Evolutionary conservation across 257 asterid species (phyloP).

Genomic region (Marsdenia floribunda): DNA sequence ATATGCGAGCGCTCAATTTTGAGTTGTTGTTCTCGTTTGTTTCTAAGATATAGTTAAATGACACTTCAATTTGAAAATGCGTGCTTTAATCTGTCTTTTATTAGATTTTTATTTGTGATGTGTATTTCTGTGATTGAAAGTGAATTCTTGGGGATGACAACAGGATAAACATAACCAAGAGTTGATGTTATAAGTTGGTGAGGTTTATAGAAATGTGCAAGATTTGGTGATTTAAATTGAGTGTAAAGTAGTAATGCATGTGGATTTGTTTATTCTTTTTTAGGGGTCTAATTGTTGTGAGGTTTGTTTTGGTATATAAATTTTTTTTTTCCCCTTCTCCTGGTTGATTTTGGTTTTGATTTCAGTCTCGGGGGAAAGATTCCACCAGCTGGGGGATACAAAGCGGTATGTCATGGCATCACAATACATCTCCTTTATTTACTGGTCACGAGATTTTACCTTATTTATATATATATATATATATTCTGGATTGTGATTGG

Average conservation of each 20-base stretch:
- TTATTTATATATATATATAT: not conserved
- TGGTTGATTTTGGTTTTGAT: slow-evolving; percentile 1
- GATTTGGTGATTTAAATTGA: not conserved
- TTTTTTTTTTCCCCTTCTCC: not conserved
- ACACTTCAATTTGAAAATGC: not conserved
- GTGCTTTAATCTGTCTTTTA: not conserved
- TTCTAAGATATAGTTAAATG: not conserved
- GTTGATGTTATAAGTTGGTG: not conserved
- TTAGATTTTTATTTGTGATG: not conserved
- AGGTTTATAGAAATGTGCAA: not conserved
- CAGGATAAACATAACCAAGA: not conserved
- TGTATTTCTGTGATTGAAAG: not conserved
- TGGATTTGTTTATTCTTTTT: not conserved
- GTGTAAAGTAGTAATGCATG: not conserved
- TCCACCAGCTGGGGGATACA: slow-evolving; percentile 45
- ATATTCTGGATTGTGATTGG: not conserved
- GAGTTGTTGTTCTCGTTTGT: not conserved
- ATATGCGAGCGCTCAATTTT: not conserved
- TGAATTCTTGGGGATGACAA: not conserved
- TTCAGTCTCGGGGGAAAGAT: slow-evolving; percentile 84
- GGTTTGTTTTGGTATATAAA: not conserved
- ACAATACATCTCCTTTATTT: not conserved
- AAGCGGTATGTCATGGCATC: slow-evolving; percentile 36
- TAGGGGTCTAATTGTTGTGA: not conserved
- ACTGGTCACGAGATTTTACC: not conserved